Evolutionary conservation across 805 yeast genomes (phyloP), one percentile per base, ranked within the genome.

Genomic region (Kodamaea sagamina): DNA sequence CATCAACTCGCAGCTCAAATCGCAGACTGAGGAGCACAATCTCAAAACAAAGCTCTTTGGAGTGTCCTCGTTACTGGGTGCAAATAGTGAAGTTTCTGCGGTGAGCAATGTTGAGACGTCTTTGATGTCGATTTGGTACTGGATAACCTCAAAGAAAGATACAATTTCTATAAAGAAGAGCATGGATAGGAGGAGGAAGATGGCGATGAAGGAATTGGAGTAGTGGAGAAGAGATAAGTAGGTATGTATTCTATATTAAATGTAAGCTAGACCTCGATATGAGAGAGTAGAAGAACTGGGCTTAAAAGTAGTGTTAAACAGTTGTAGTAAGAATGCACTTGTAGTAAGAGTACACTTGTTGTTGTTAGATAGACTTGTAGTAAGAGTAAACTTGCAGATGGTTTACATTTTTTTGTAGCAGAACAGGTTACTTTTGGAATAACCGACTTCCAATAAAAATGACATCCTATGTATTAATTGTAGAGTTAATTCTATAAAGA

Each of bases 21-120:
- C 54, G 12, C 44, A 44, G 18, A 22, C 28, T 39, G 65, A 62
- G n/a, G 68, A 67, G 11, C 52, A 67, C 15, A 51, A 63, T 22
- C 42, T 69, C 3, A 68, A 65, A 43, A 61, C 71, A 1, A 59
- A 61, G 12, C 47, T 72, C 24, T 65, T 72, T 51, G 70, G 67
- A 5, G 56, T 71, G 11, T 70, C 75, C 1, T 59, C 74, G 1
- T 52, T 71, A 35, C 63, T 62, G 32, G 76, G 76, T 1, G 76
- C 71, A 6, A 36, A 22, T 4, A 62, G 64, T 3, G 57, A 59
- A n/a, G 65, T 66, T 1, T 47, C 65, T 1, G 48, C 65, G 1
- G 48, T 71, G 4, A 62, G 71, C 0, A 54, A 57, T 15, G 53
- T 65, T n/a, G 47, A 57, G 11, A 50, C 65, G 2, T 47, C 51